Percentiles rank a stretch among this genome's conserved stretches.
phyloP scores from a whole-genome alignment of 345 rosid genomes.

The Acer negundo region DNA sequence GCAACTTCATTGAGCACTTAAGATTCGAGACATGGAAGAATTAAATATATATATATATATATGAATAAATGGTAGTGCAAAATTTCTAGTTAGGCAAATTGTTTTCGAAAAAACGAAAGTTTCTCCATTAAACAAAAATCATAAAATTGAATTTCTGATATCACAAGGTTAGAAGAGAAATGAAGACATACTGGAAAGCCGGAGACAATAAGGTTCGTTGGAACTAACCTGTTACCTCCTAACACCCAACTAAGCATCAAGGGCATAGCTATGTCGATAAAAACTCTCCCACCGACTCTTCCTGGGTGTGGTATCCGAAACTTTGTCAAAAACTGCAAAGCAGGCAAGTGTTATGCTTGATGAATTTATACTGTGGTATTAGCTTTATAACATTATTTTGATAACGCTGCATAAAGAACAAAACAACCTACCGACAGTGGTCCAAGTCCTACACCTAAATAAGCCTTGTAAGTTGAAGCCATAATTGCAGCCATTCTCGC shows the following conservation, averaged over 20 bases:
- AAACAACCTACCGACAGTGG: conserved; percentile 67
- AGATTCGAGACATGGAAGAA: background rate
- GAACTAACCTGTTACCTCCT: conserved; percentile 85
- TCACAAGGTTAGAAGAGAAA: background rate
- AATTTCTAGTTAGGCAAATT: background rate
- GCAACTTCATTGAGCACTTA: background rate
- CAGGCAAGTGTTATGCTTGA: conserved; percentile 16
- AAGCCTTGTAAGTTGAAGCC: conserved; percentile 96
- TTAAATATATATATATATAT: too few species aligned
- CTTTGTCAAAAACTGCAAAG: conserved; percentile 75
- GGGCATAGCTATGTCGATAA: conserved; percentile 78
- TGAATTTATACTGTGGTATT: conserved; percentile 10
- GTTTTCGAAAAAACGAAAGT: background rate
- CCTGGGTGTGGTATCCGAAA: conserved; percentile 90
- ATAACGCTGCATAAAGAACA: background rate
- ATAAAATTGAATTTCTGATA: background rate
- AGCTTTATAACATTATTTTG: conserved; percentile 5
- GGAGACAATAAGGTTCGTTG: conserved; percentile 2
- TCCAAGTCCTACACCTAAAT: conserved; percentile 96
- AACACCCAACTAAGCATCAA: conserved; percentile 87
- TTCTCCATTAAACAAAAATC: background rate
- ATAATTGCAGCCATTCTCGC: conserved; percentile 95
- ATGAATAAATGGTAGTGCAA: background rate
- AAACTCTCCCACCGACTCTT: conserved; percentile 83
- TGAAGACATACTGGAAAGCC: background rate